Base-by-base conservation (phyloP, 768 basidiomycete species). In the Mycena olivaceomarginata region DNA sequence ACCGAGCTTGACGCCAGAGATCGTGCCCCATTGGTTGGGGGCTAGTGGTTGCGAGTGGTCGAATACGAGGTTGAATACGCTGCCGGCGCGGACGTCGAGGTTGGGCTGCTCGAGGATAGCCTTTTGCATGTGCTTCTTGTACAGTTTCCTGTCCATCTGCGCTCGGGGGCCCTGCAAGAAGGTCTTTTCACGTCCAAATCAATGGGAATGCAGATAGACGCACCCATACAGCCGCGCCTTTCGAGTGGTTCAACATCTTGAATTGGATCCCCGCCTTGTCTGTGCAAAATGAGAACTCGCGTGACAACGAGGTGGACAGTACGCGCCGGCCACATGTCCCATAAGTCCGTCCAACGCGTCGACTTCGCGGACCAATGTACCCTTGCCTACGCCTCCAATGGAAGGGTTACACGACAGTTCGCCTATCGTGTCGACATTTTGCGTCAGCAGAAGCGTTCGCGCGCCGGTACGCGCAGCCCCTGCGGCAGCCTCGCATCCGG, bases 221-320 rank as follows among this genome's bases (percentile, higher is more conserved):
- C 74, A 97, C 96, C 95, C 96, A 97, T 45, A 96, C 97, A 0
- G 97, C 97, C 6, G 97, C 91, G 2, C 97, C 97, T 82, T 94
- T 97, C 3, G 96, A 95, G 56, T 90, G 88, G 82, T 98, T 98
- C 74, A 98, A 86, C 79, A 97, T 93, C 43, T 94, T 94, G 80
- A 97, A 98, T 81, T 97, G 95, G 72, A 97, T 95, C 0, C 96
- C 97, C 0, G 97, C 95, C 82, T 93, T 93, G 84, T 98, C 97
- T 96, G 78, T 60, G 46, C 48, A 13, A 43, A 25, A 46, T 77
- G 9, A 66, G 59, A 37, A 22, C 22, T 31, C 13, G 1, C 37
- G 25, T 1, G 45, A 63, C 22, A 22, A 25, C 15, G 18, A 22
- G 67, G 57, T n/a, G 13, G 11, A 39, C 25, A n/a, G 22, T 40